phyloP scores from a whole-genome alignment of 805 yeast genomes.

The Kuraishia floccosa region DNA sequence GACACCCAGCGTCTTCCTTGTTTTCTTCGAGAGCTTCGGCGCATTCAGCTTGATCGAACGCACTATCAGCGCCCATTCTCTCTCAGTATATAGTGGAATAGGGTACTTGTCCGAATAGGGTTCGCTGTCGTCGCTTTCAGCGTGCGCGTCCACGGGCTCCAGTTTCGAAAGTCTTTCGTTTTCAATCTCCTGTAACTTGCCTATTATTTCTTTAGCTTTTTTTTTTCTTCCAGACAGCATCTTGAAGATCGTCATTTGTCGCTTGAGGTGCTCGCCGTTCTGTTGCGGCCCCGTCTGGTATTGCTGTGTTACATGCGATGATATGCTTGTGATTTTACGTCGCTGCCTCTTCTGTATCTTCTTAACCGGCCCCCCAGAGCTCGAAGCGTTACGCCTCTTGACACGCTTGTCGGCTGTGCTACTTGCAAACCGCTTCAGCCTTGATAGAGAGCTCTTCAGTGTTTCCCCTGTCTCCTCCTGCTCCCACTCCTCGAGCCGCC shows the following conservation, averaged over 20 bases:
- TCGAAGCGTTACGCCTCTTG: too few species aligned
- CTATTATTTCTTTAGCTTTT: slow-evolving; percentile 1
- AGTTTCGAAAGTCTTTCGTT: too few species aligned
- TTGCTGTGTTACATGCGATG: not conserved
- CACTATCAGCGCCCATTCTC: slow-evolving; percentile 2
- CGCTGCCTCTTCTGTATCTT: slow-evolving; percentile 14
- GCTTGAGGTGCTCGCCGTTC: not conserved
- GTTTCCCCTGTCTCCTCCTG: not conserved
- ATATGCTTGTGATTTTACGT: slow-evolving; percentile 12
- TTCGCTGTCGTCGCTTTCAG: too few species aligned
- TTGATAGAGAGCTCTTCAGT: too few species aligned
- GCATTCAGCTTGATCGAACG: not conserved
- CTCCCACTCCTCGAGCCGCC: slow-evolving; percentile 1
- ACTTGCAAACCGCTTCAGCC: too few species aligned
- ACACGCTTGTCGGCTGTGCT: too few species aligned
- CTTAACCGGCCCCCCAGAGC: too few species aligned
- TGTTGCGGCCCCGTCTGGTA: not conserved
- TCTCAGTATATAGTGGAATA: not conserved
- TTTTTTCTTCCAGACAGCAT: slow-evolving; percentile 3
- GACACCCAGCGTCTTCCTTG: slow-evolving; percentile 2
- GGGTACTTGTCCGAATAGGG: too few species aligned
- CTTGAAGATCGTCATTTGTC: not conserved
- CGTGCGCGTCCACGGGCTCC: too few species aligned
- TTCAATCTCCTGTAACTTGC: slow-evolving; percentile 1
- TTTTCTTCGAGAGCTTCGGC: slow-evolving; percentile 1